A percentile compares a stretch with the other conserved stretches of the same genome.
Evolutionary conservation across 768 basidiomycete species (phyloP).

Genomic region (Tubosaeta sp.): DNA sequence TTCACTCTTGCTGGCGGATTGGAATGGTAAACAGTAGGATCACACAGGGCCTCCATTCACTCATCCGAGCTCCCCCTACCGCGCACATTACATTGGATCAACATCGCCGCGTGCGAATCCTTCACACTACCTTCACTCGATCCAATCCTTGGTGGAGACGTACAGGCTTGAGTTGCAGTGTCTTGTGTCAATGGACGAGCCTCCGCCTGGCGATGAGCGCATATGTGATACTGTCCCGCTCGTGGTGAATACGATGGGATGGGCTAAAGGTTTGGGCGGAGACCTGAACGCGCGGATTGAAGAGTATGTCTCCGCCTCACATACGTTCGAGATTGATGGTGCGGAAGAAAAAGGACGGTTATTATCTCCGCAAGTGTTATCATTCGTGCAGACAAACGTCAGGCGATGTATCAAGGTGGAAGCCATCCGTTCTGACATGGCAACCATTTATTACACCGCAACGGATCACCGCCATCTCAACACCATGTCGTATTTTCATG

Average conservation of each 20-base stretch:
- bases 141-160: conserved; percentile 60
- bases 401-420: conserved; percentile 29
- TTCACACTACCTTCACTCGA: conserved; percentile 65
- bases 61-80: conserved; percentile 65
- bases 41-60: conserved; percentile 80
- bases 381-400: neutral
- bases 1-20: neutral
- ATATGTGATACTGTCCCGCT: conserved; percentile 67
- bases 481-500: conserved; percentile 77
- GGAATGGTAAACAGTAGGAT: neutral
- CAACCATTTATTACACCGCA: conserved; percentile 33
- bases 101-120: conserved; percentile 76
- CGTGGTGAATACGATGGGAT: conserved; percentile 95
- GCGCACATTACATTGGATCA: conserved; percentile 79
- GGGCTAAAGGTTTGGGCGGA: conserved; percentile 90
- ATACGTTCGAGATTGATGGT: conserved; percentile 23
- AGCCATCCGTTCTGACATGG: conserved; percentile 37
- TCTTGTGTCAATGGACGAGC: conserved; percentile 30
- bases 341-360: conserved; percentile 23
- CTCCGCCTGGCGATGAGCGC: conserved; percentile 31
- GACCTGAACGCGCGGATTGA: conserved; percentile 74
- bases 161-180: conserved; percentile 69
- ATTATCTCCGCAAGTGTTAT: neutral
- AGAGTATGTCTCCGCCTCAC: conserved; percentile 51
- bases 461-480: conserved; percentile 68